A percentile compares a stretch with the other conserved stretches of the same genome.
Conservation (phyloP, 2,329 filamentous ascomycete species). For the Fonsecaea pedrosoi region DNA sequence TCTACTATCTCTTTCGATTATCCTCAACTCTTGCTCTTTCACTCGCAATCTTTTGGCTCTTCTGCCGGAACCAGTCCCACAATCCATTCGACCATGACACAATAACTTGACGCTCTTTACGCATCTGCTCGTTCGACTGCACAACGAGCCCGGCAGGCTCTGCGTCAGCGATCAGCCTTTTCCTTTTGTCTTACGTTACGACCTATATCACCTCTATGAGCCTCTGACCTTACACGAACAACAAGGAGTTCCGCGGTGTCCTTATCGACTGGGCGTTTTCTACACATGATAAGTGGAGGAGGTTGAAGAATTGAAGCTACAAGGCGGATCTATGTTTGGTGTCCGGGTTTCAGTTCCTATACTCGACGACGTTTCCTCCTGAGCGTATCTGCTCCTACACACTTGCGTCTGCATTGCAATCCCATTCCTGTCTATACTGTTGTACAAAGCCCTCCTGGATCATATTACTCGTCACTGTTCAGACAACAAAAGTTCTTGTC, state of each 20-base stretch:
- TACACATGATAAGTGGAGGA: slow-evolving; percentile 35
- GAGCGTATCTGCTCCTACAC: slow-evolving; percentile 28
- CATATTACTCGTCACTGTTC: slow-evolving; percentile 22
- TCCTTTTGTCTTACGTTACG: slow-evolving; percentile 39
- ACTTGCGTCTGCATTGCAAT: slow-evolving; percentile 23
- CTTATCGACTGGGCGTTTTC: slow-evolving; percentile 27
- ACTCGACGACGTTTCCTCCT: slow-evolving; percentile 34
- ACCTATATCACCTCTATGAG: slow-evolving; percentile 38
- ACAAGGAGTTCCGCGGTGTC: slow-evolving; percentile 38
- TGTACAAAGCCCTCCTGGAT: slow-evolving; percentile 35
- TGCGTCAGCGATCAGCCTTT: slow-evolving; percentile 38
- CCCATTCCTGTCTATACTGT: slow-evolving; percentile 36
- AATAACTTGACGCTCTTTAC: slow-evolving; percentile 39
- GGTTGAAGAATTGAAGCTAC: slow-evolving; percentile 33
- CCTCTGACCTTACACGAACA: slow-evolving; percentile 40
- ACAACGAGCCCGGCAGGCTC: slow-evolving; percentile 40
- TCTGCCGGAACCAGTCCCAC: slow-evolving; percentile 33
- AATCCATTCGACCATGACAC: slow-evolving; percentile 34
- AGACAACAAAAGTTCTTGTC: slow-evolving; percentile 24
- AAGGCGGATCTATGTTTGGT: slow-evolving; percentile 38
- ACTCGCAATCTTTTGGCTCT: slow-evolving; percentile 28
- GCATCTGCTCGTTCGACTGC: slow-evolving; percentile 37
- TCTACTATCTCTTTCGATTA: slow-evolving; percentile 12
- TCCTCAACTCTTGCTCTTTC: slow-evolving; percentile 17
- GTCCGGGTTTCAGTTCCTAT: slow-evolving; percentile 29